A percentile compares a stretch with the other conserved stretches of the same genome.
These are phyloP conservation scores for Isatis lusitanica DNA, from an alignment of 441 rosid species.

Conservation along the genomic window DNA sequence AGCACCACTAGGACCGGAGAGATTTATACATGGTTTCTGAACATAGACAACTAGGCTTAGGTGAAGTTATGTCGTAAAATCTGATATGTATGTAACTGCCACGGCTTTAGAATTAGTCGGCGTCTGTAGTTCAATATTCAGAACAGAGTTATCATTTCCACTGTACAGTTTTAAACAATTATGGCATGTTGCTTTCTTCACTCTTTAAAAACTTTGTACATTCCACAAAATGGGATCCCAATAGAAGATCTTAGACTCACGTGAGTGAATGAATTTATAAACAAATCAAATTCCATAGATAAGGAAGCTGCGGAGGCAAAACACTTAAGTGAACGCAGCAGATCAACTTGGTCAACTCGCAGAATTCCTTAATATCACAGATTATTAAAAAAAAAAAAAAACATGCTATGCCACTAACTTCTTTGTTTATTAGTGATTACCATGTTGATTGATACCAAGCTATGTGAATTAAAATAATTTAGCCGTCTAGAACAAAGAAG, in stretches of 20 bases:
- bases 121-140: conserved; percentile 31
- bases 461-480: neutral
- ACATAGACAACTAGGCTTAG: conserved; percentile 32
- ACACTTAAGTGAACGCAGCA: conserved; percentile 31
- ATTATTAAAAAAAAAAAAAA: neutral
- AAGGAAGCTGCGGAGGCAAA: conserved; percentile 42
- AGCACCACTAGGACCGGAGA: conserved; percentile 32
- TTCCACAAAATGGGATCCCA: conserved; percentile 12
- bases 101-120: conserved; percentile 20
- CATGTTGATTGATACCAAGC: neutral
- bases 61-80: conserved; percentile 7
- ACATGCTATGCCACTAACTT: conserved; percentile 14
- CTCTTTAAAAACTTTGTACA: conserved; percentile 10
- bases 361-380: conserved; percentile 4
- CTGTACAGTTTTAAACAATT: conserved; percentile 39
- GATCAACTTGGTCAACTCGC: conserved; percentile 38
- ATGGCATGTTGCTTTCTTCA: conserved; percentile 28
- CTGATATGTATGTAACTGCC: conserved; percentile 26
- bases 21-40: conserved; percentile 11
- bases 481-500: conserved; percentile 16
- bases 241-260: conserved; percentile 9
- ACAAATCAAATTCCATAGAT: conserved; percentile 28
- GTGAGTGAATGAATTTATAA: conserved; percentile 27
- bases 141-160: conserved; percentile 20
- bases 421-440: conserved; percentile 25